Conservation (phyloP, 2,329 filamentous ascomycete genomes). For the Trichocomaceae sp. region DNA sequence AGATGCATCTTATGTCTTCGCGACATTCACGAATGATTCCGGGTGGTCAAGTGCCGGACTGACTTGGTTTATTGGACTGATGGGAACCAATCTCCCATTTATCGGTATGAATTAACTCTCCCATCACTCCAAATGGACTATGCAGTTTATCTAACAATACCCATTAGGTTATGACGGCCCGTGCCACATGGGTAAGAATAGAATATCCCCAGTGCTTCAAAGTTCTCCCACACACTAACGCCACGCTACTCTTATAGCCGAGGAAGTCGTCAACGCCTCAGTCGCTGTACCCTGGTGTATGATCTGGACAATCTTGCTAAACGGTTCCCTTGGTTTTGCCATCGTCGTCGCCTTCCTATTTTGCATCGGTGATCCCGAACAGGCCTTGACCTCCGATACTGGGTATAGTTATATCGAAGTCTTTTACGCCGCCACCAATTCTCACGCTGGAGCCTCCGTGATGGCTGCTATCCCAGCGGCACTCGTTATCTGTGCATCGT, state of each 20-base stretch:
- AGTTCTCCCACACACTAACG: neutral
- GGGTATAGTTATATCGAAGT: slow-evolving; percentile 32
- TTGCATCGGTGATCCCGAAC: slow-evolving; percentile 27
- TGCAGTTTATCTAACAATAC: neutral
- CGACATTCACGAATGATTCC: neutral
- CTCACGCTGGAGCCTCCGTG: slow-evolving; percentile 24
- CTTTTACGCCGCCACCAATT: slow-evolving; percentile 42
- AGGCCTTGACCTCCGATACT: slow-evolving; percentile 26
- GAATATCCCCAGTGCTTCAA: neutral
- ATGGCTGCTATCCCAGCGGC: slow-evolving; percentile 29
- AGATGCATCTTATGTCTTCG: slow-evolving; percentile 19
- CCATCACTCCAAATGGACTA: neutral
- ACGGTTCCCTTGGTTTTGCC: slow-evolving; percentile 30
- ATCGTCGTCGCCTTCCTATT: slow-evolving; percentile 31
- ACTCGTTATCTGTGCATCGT: slow-evolving; percentile 23
- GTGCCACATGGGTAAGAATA: neutral
- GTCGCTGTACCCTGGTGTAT: slow-evolving; percentile 31
- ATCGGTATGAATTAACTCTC: neutral
- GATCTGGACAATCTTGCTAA: slow-evolving; percentile 28
- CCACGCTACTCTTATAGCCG: slow-evolving; percentile 22
- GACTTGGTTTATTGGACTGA: slow-evolving; percentile 15
- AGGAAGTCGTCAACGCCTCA: slow-evolving; percentile 34
- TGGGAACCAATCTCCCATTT: slow-evolving; percentile 15
- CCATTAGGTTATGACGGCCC: neutral
- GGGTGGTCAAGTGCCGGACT: slow-evolving; percentile 19